Conservation (phyloP, 129 eudicot genomes). For the Oenanthe sinensis region DNA sequence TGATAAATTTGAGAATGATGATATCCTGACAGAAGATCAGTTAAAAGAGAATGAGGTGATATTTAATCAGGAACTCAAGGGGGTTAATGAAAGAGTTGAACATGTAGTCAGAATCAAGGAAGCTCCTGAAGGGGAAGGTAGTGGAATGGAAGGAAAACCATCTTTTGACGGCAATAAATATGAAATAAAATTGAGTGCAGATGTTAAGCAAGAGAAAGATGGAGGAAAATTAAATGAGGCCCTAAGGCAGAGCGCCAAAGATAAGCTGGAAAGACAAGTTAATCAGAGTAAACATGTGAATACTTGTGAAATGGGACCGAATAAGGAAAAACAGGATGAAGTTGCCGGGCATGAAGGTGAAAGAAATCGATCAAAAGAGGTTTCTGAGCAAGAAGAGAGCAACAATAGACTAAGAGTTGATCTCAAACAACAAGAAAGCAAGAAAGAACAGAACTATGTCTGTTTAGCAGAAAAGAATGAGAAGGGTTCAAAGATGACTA, state of each 20-base stretch:
- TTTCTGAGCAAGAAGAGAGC: constrained; percentile 17
- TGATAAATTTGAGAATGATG: constrained; percentile 30
- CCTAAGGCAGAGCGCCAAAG: constrained; percentile 24
- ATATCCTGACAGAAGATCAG: constrained; percentile 31
- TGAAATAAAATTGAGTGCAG: constrained; percentile 29
- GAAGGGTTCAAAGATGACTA: constrained; percentile 9
- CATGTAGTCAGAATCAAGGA: constrained; percentile 20
- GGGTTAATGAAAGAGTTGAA: constrained; percentile 13
- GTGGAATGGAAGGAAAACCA: constrained; percentile 23
- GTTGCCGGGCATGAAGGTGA: constrained; percentile 16
- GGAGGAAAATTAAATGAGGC: constrained; percentile 25
- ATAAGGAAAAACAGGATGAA: constrained; percentile 22
- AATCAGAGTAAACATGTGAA: constrained; percentile 15
- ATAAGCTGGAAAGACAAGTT: constrained; percentile 24
- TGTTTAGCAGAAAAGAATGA: constrained; percentile 13
- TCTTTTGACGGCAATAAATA: constrained; percentile 22
- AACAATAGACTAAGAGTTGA: constrained; percentile 3
- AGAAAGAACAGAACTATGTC: constrained; percentile 13
- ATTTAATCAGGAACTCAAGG: constrained; percentile 13
- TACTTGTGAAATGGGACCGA: constrained; percentile 27
- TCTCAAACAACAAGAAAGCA: constrained; percentile 25
- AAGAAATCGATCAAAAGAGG: constrained; percentile 14
- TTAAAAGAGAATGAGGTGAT: constrained; percentile 36
- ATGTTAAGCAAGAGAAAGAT: constrained; percentile 22
- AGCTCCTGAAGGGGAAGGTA: constrained; percentile 23